Percentiles rank a stretch among this genome's conserved stretches.
These are phyloP conservation scores for Thecaphora frezii DNA, from an alignment of 1,284 basidiomycete genomes.

Conservation along the genomic window DNA sequence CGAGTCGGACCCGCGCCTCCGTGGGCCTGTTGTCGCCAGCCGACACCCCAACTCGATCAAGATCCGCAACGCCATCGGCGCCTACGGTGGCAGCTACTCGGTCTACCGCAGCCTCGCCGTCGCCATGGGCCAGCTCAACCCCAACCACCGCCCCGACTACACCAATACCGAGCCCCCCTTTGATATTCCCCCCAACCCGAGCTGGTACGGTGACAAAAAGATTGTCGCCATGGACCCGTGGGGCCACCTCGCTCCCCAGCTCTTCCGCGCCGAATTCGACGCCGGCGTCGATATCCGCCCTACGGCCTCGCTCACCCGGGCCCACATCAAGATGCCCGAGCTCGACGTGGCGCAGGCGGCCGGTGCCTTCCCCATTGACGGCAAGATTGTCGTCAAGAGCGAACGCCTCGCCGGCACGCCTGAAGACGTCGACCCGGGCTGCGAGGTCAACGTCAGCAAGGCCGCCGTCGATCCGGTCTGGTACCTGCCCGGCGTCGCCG, in stretches of 20 bases:
- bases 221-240: slow-evolving; percentile 94
- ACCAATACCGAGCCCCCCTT: slow-evolving; percentile 86
- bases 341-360: slow-evolving; percentile 75
- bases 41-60: slow-evolving; percentile 82
- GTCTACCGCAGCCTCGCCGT: slow-evolving; percentile 84
- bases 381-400: slow-evolving; percentile 66
- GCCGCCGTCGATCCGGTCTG: slow-evolving; percentile 70
- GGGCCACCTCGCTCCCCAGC: slow-evolving; percentile 83
- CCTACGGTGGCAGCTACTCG: slow-evolving; percentile 89
- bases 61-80: slow-evolving; percentile 87
- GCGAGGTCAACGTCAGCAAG: slow-evolving; percentile 84
- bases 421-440: slow-evolving; percentile 67
- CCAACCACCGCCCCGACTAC: slow-evolving; percentile 67
- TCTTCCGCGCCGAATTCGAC: slow-evolving; percentile 66
- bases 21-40: slow-evolving; percentile 87
- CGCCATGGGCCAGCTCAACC: slow-evolving; percentile 77
- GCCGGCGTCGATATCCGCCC: slow-evolving; percentile 53
- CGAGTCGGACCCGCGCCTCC: slow-evolving; percentile 67
- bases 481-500: slow-evolving; percentile 79
- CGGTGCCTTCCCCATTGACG: slow-evolving; percentile 78
- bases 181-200: slow-evolving; percentile 74
- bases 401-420: slow-evolving; percentile 38
- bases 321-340: slow-evolving; percentile 83
- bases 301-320: slow-evolving; percentile 72
- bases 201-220: slow-evolving; percentile 78